Base-by-base conservation (phyloP, 805 yeast genomes). In the Maudiozyma barnettii region DNA sequence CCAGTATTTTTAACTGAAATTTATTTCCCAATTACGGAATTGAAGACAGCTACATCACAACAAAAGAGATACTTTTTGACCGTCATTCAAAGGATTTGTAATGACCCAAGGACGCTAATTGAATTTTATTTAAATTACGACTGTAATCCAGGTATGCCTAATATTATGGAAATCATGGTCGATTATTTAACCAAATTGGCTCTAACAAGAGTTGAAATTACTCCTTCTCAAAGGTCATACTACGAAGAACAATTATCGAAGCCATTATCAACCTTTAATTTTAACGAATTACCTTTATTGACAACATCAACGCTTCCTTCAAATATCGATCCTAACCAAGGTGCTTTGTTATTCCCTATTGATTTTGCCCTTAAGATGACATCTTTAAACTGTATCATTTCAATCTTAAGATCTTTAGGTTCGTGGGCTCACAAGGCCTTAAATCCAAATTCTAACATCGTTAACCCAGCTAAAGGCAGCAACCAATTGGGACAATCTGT, bases 71-170 rank as follows among this genome's bases (percentile, higher is more conserved):
- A 89, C 58, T 77, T 91, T 53, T 71, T 95, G 50, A 77, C 83
- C 12, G 75, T 91, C n/a, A 74, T 95, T 22, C 84, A 85, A 56
- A 75, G 95, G 54, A 67, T 93, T 36, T 84, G 95, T 61, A 79
- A 80, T 53, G 96, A 91, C 66, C 95, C 98, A 40, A 76, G 95
- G 51, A 82, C 95, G 18, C 70, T 95, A 51, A 87, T 95, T 49
- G 99, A 93, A 67, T 79, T 93, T 49, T 93, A 91, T 61, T 74
- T 93, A 58, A 93, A 93, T 66, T 95, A 93, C 64, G 99, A 93
- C 65, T 93, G 99, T 71, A 96, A 89, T 62, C 67, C 77, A 2
- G 71, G 75, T 18, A 77, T 82, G 74, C 84, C 93, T 36, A 93
- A 93, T 63, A 73, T 90, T 44, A 87, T 90, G 66, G 99, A 93